phyloP scores from a whole-genome alignment of 202 grass and related monocot species.

The Zoysia matrella region DNA sequence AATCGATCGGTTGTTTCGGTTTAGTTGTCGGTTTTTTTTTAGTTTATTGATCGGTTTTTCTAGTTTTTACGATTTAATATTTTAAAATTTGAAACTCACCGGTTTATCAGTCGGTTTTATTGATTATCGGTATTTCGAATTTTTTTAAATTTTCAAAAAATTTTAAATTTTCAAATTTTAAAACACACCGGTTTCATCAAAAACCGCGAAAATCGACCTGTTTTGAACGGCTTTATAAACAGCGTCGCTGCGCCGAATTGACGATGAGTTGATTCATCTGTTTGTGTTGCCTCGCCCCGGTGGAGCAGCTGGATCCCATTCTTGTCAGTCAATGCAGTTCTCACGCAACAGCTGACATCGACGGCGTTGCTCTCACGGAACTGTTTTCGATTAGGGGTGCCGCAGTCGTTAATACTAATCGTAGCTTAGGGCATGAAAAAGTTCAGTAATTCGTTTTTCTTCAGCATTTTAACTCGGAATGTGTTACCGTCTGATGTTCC shows the following conservation, averaged over 20 bases:
- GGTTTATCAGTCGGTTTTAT: too few relatives aligned
- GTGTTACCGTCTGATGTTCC: background rate
- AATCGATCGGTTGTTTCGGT: too few relatives aligned
- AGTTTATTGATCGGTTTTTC: too few relatives aligned
- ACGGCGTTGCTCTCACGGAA: background rate
- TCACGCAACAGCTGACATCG: background rate
- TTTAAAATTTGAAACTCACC: too few relatives aligned
- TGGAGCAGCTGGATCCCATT: slow-evolving; percentile 36
- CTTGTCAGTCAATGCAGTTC: background rate
- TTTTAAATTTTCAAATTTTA: too few relatives aligned
- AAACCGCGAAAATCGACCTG: too few relatives aligned
- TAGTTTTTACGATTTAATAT: too few relatives aligned
- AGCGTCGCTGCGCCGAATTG: slow-evolving; percentile 30
- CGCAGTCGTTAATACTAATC: background rate
- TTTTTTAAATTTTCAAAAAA: too few relatives aligned
- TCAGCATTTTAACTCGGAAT: too few relatives aligned
- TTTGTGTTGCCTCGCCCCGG: background rate
- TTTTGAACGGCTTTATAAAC: background rate
- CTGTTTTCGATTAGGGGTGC: background rate
- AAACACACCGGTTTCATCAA: too few relatives aligned
- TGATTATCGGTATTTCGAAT: too few relatives aligned
- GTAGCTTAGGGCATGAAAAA: background rate
- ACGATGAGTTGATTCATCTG: background rate
- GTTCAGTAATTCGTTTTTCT: background rate
- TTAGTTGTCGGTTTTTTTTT: too few relatives aligned